A percentile compares a stretch with the other conserved stretches of the same genome.
These are phyloP conservation scores for Crithidia acanthocephali DNA, from an alignment of 208 protist genomes.

Conservation along the genomic window DNA sequence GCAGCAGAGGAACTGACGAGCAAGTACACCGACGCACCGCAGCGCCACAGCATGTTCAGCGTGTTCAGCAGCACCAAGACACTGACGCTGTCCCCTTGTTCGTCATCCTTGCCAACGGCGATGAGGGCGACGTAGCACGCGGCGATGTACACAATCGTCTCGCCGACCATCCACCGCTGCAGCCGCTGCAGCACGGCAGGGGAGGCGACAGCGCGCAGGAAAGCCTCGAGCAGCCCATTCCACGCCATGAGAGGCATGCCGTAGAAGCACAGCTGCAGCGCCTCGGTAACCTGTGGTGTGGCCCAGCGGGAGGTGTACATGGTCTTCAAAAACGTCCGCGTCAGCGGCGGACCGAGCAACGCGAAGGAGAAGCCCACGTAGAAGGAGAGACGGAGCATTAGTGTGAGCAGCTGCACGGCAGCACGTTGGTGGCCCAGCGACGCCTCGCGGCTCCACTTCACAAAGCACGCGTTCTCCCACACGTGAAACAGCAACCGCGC, in stretches of 20 bases:
- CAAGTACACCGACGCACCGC: constrained; percentile 39
- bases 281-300: constrained; percentile 49
- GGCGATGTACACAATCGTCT: constrained; percentile 57
- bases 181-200: constrained; percentile 41
- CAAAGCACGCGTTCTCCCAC: constrained; percentile 90
- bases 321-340: constrained; percentile 53
- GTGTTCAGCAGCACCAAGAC: constrained; percentile 59
- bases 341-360: constrained; percentile 74
- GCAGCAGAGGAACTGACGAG: constrained; percentile 28
- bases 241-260: constrained; percentile 74
- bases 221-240: constrained; percentile 90
- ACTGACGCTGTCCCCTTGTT: constrained; percentile 25
- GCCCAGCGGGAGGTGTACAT: constrained; percentile 86
- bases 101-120: constrained; percentile 7
- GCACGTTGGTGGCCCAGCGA: constrained; percentile 33
- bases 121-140: constrained; percentile 55
- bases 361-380: constrained; percentile 72
- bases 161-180: constrained; percentile 55
- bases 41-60: constrained; percentile 49
- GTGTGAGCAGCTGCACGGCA: constrained; percentile 53
- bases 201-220: constrained; percentile 68
- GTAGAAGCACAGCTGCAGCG: constrained; percentile 86
- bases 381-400: constrained; percentile 80
- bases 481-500: constrained; percentile 89
- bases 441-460: constrained; percentile 75